Percentiles rank a stretch among this genome's conserved stretches.
Evolutionary conservation across 352 stramenopile species (phyloP).

Genomic region (Pythium grandisporangium): DNA sequence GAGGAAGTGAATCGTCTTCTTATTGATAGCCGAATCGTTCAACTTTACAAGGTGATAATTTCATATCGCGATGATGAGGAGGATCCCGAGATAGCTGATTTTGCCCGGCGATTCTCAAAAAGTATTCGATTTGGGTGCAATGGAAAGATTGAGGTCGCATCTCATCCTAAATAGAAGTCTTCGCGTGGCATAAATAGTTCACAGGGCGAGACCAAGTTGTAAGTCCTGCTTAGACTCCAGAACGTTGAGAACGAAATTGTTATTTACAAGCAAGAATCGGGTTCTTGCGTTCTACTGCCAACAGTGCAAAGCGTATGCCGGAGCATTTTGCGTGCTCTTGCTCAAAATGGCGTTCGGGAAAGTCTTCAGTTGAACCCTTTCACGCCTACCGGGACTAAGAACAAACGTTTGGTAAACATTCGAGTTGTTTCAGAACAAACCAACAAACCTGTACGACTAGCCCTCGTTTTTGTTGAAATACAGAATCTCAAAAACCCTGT

Average conservation of each 20-base stretch:
- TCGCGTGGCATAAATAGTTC: too few species aligned
- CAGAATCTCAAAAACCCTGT: slow-evolving; percentile 30
- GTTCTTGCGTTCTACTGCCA: slow-evolving; percentile 15
- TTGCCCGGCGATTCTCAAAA: slow-evolving; percentile 30
- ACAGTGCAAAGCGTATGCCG: slow-evolving; percentile 47
- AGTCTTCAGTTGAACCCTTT: slow-evolving; percentile 62
- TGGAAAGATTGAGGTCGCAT: slow-evolving; percentile 35
- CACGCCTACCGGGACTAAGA: slow-evolving; percentile 23
- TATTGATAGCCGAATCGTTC: slow-evolving; percentile 35
- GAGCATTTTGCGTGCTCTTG: slow-evolving; percentile 27
- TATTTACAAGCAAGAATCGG: slow-evolving; percentile 36
- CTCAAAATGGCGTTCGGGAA: slow-evolving; percentile 51
- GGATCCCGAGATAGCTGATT: slow-evolving; percentile 21
- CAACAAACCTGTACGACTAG: slow-evolving; percentile 26
- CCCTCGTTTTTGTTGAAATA: slow-evolving; percentile 57
- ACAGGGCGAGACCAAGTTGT: slow-evolving; percentile 14
- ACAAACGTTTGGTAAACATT: slow-evolving; percentile 39
- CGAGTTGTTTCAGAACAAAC: slow-evolving; percentile 42
- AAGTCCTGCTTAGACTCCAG: slow-evolving; percentile 35
- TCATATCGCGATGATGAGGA: slow-evolving; percentile 12
- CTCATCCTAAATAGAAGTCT: too few species aligned
- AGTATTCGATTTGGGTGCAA: slow-evolving; percentile 64
- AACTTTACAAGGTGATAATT: slow-evolving; percentile 46
- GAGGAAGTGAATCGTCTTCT: slow-evolving; percentile 45
- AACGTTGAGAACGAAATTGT: slow-evolving; percentile 18